These are phyloP conservation scores for Podaxis carcinomalis DNA, from an alignment of 768 basidiomycete genomes.

Conservation along the genomic window DNA sequence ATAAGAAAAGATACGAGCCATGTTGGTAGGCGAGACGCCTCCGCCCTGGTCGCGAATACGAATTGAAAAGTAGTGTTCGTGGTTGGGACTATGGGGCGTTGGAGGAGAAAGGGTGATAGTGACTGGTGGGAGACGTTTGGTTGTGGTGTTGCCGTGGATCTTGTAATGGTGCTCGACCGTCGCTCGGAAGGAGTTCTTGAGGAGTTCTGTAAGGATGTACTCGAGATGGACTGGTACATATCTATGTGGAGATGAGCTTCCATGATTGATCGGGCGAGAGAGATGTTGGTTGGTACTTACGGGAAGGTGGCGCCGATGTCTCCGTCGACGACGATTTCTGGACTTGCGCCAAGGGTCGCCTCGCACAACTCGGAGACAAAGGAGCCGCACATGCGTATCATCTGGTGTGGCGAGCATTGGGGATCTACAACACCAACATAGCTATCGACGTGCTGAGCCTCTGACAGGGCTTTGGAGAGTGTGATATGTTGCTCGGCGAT, in stretches of 20 bases:
- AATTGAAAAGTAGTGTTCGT: slow-evolving; percentile 60
- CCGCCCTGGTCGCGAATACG: slow-evolving; percentile 86
- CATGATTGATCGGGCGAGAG: slow-evolving; percentile 5
- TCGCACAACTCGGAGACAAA: slow-evolving; percentile 84
- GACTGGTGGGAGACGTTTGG: slow-evolving; percentile 57
- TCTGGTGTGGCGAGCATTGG: slow-evolving; percentile 62
- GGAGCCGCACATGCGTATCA: slow-evolving; percentile 78
- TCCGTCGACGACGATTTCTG: slow-evolving; percentile 68
- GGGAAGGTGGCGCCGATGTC: slow-evolving; percentile 67
- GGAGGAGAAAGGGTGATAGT: slow-evolving; percentile 67
- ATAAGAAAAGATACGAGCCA: slow-evolving; percentile 84
- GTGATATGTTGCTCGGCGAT: slow-evolving; percentile 92
- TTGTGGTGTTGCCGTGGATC: slow-evolving; percentile 2
- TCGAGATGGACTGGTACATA: slow-evolving; percentile 90
- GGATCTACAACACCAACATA: slow-evolving; percentile 74
- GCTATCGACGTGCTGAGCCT: slow-evolving; percentile 30
- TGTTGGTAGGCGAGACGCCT: slow-evolving; percentile 70
- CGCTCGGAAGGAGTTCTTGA: slow-evolving; percentile 90
- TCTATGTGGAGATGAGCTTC: slow-evolving; percentile 30
- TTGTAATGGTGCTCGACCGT: slow-evolving; percentile 68
- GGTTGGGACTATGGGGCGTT: slow-evolving; percentile 22
- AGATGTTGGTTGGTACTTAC: slow-evolving; percentile 42
- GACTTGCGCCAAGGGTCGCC: slow-evolving; percentile 73
- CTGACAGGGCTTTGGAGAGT: slow-evolving; percentile 62
- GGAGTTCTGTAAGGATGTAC: slow-evolving; percentile 85